Evolutionary conservation across 176 grass and related monocot species (phyloP).

Genomic region (Thinopyrum elongatum): DNA sequence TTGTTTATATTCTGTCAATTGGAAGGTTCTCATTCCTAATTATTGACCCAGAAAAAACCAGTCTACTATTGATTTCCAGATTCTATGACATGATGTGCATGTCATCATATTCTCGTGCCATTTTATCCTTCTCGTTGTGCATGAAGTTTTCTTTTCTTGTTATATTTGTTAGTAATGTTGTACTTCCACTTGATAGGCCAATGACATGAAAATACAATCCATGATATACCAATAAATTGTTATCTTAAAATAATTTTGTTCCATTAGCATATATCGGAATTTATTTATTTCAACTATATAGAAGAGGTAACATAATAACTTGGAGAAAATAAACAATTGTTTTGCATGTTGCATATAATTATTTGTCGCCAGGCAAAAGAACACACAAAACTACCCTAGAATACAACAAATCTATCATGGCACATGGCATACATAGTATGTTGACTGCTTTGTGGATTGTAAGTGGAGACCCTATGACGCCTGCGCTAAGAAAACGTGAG

Average conservation of each 20-base stretch:
- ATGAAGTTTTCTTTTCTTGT: not conserved
- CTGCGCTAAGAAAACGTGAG: no score
- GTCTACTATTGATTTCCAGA: not conserved
- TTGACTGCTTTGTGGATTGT: no score
- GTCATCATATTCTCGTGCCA: not conserved
- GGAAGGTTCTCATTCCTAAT: not conserved
- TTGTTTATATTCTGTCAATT: not conserved
- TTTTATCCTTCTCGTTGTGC: not conserved
- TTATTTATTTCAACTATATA: not conserved
- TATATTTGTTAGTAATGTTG: not conserved
- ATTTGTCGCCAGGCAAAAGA: not conserved
- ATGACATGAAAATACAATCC: not conserved
- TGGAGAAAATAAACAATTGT: not conserved
- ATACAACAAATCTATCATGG: no score
- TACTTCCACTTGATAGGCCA: not conserved
- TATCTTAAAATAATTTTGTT: not conserved
- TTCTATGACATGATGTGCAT: not conserved
- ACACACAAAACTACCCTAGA: no score
- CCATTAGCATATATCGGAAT: fast-evolving
- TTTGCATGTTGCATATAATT: not conserved
- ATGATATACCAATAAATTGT: not conserved
- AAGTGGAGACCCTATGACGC: no score
- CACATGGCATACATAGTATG: no score
- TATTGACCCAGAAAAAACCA: not conserved
- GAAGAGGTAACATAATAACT: not conserved